A percentile compares a stretch with the other conserved stretches of the same genome.
Conservation (phyloP, 352 stramenopile species). For the Globisporangium abappressorium region DNA sequence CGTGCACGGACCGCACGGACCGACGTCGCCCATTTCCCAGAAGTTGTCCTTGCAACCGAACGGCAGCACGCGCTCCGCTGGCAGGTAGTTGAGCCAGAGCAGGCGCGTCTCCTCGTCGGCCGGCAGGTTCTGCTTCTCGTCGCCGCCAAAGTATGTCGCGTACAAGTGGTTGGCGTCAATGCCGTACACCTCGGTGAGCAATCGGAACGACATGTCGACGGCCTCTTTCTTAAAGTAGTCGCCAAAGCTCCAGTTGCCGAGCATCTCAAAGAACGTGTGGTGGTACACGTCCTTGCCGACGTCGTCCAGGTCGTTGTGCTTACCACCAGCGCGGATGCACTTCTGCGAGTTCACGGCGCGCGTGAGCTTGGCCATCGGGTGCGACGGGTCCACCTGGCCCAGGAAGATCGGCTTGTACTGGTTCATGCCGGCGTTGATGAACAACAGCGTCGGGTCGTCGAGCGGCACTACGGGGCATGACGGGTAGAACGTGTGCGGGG, state of each 20-base stretch:
- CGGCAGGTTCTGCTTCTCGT: conserved; percentile 76
- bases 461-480: conserved; percentile 96
- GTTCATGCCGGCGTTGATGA: conserved; percentile 99
- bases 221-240: conserved; percentile 99
- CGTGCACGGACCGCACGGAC: conserved; percentile 98
- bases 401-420: conserved; percentile 99
- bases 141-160: conserved; percentile 98
- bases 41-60: conserved; percentile 99
- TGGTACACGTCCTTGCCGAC: conserved; percentile 99
- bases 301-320: conserved; percentile 99
- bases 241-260: conserved; percentile 98
- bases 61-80: conserved; percentile 88
- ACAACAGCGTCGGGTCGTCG: conserved; percentile 98
- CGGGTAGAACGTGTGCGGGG: conserved; percentile 93
- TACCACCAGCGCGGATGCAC: conserved; percentile 98
- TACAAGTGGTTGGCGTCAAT: conserved; percentile 94
- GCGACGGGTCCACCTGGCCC: conserved; percentile 93
- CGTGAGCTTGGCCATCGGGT: conserved; percentile 90
- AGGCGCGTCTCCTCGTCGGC: conserved; percentile 92
- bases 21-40: conserved; percentile 99
- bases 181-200: conserved; percentile 95
- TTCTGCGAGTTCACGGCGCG: conserved; percentile 98
- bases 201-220: conserved; percentile 95
- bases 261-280: conserved; percentile 99
- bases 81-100: conserved; percentile 89